phyloP scores from a whole-genome alignment of 2,329 filamentous ascomycete species.

The Ascochyta rabiei region DNA sequence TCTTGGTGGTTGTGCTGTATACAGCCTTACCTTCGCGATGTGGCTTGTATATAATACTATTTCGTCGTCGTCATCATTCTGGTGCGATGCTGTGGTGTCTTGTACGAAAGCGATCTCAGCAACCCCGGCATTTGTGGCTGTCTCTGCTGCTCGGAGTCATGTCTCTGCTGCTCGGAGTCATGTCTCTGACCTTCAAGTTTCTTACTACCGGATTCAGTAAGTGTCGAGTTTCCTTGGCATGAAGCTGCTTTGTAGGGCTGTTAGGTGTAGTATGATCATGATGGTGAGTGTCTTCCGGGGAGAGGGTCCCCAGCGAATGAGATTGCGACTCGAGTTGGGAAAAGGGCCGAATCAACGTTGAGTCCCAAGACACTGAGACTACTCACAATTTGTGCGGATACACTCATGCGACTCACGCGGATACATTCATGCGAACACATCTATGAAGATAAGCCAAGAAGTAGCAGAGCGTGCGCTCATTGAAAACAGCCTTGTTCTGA shows the following conservation, averaged over 20 bases:
- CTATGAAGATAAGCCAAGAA: neutral
- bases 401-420: neutral
- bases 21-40: neutral
- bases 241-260: neutral
- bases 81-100: constrained; percentile 4
- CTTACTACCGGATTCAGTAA: constrained; percentile 2
- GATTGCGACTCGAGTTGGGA: neutral
- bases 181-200: constrained; percentile 16
- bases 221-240: neutral
- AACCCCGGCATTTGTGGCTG: neutral
- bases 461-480: neutral
- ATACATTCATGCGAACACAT: neutral
- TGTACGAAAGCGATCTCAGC: constrained; percentile 1
- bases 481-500: neutral
- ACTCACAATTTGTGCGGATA: neutral
- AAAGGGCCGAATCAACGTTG: neutral
- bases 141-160: constrained; percentile 13
- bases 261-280: neutral
- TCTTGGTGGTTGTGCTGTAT: neutral
- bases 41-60: neutral
- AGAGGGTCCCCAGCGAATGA: neutral
- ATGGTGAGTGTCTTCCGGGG: neutral
- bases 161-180: constrained; percentile 16
- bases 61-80: neutral
- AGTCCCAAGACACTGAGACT: neutral